Base-by-base conservation (phyloP, 306 rosid genomes). In the Glycine tomentella region DNA sequence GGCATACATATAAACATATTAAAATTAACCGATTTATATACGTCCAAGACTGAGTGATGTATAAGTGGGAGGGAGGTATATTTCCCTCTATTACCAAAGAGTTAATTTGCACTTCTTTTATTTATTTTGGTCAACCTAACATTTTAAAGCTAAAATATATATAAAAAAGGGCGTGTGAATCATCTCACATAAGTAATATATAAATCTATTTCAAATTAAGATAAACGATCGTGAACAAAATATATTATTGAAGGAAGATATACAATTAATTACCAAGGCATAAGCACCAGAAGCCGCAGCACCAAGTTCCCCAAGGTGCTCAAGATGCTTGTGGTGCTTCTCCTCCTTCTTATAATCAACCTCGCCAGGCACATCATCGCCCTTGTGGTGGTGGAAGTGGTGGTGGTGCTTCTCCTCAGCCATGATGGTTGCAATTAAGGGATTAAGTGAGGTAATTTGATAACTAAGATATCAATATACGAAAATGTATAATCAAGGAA, bases 311-410 rank as follows among this genome's bases (percentile, higher is more conserved):
- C 91, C 88, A 8, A 89, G 42, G 15, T 88, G 80, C 84, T 91
- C 93, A 34, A 84, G 89, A 77, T 88, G 91, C 78, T 93, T 91
- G 85, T 90, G 95, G 70, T 93, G 94, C 76, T 93, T 89, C 92
- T 85, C 89, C 77, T 93, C 94, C 83, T 90, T 85, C 79, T 55
- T 76, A 84, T 89, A 89, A 46, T 93, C 94, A 72, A 67, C 81
- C 20, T 80, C 89, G 1, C 45, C 45, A 42, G 45, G 7, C 6
- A 42, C 45, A 42, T 42, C 45, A 42, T 80, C 87, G 2, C 81
- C 81, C 78, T 91, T 85, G 87, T 78, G 86, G 84, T 85, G 92
- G 86, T 87, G 83, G 73, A 46, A 80, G 72, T 73, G 84, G 59
- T 62, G 86, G 69, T 56, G 85, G 82, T 80, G 89, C 80, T 63